These are phyloP conservation scores for Starmerella stigmatis DNA, from an alignment of 805 yeast species.

Conservation along the genomic window DNA sequence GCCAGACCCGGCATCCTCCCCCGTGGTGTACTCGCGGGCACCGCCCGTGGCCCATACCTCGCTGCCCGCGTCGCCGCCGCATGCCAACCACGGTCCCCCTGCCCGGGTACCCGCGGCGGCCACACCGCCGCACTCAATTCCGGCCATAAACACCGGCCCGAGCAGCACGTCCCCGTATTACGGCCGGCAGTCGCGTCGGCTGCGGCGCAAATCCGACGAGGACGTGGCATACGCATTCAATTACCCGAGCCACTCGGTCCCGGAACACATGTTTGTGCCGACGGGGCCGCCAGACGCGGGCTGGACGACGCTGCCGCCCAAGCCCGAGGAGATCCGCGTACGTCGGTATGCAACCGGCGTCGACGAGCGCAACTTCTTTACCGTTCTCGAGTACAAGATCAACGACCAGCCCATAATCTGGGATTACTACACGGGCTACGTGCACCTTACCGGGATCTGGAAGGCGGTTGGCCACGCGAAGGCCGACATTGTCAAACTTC, in stretches of 20 bases:
- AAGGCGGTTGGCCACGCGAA: conserved; percentile 58
- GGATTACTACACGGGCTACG: conserved; percentile 78
- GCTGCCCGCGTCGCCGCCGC: no score
- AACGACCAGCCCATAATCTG: conserved; percentile 70
- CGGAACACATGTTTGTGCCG: conserved; percentile 15
- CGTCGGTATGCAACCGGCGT: conserved; percentile 56
- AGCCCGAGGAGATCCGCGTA: conserved; percentile 17
- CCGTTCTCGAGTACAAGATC: conserved; percentile 62
- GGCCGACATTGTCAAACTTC: conserved; percentile 64
- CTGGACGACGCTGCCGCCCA: conserved; percentile 14
- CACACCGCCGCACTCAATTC: no score
- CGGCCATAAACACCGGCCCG: not conserved
- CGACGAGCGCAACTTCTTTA: conserved; percentile 56
- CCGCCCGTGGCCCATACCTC: not conserved
- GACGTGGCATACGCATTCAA: conserved; percentile 22
- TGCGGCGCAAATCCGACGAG: not conserved
- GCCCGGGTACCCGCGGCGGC: no score
- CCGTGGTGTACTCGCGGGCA: not conserved
- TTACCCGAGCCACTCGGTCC: conserved; percentile 27
- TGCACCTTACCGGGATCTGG: conserved; percentile 83
- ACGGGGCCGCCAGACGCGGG: conserved; percentile 15
- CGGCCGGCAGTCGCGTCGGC: conserved; percentile 3
- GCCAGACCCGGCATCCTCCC: not conserved
- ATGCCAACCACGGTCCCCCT: no score
- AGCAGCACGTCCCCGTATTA: not conserved